Conservation (phyloP, 768 basidiomycete species). For the Butyriboletus loyo region DNA sequence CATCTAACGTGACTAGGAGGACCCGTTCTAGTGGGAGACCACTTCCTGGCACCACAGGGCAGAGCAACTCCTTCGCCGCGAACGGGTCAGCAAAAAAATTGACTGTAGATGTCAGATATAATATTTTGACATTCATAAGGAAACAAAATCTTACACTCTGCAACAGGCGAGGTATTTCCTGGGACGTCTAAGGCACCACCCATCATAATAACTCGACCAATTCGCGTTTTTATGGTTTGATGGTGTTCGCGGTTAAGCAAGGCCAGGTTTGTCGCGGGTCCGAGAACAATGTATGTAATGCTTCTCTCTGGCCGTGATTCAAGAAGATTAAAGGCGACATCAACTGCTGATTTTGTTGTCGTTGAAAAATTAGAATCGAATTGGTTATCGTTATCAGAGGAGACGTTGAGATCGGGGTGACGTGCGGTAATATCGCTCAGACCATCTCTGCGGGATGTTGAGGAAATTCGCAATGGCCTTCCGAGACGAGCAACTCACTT, state of each 20-base stretch:
- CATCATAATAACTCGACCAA: conserved; percentile 84
- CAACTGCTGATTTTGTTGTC: conserved; percentile 45
- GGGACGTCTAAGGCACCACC: conserved; percentile 92
- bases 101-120: conserved; percentile 42
- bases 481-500: conserved; percentile 39
- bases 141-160: conserved; percentile 65
- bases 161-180: conserved; percentile 76
- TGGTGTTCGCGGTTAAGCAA: conserved; percentile 55
- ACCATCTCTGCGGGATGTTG: conserved; percentile 53
- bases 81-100: conserved; percentile 88
- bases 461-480: background rate
- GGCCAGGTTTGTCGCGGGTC: conserved; percentile 81
- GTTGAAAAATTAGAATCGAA: conserved; percentile 46
- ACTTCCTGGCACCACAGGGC: conserved; percentile 35
- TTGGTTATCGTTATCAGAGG: conserved; percentile 4
- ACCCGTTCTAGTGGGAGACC: conserved; percentile 65
- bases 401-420: conserved; percentile 60
- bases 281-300: conserved; percentile 70
- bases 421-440: conserved; percentile 55
- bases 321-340: conserved; percentile 57
- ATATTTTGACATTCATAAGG: no score
- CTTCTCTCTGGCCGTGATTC: conserved; percentile 46
- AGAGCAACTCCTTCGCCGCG: conserved; percentile 69
- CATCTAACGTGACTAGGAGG: conserved; percentile 73
- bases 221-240: conserved; percentile 48